phyloP scores from a whole-genome alignment of 2,329 filamentous ascomycete species.

The Pseudonectria foliicola region DNA sequence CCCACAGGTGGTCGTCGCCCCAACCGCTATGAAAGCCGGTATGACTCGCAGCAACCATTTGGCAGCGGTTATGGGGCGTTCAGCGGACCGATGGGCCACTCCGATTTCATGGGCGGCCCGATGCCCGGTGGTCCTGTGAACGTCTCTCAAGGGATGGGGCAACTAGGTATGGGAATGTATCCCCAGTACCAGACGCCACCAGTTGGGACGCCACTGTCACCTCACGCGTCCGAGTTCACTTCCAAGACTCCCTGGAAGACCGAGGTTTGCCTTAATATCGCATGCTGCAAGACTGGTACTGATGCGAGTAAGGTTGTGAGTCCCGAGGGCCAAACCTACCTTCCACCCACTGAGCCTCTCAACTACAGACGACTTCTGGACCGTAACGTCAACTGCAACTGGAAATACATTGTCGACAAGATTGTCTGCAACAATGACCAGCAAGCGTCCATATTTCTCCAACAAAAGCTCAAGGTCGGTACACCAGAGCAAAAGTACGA shows the following conservation, averaged over 20 bases:
- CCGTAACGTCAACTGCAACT: constrained; percentile 94
- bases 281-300: constrained; percentile 6
- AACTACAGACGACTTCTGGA: constrained; percentile 95
- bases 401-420: constrained; percentile 99
- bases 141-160: constrained; percentile 27
- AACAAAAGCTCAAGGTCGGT: constrained; percentile 97
- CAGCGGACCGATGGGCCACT: constrained; percentile 26
- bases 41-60: constrained; percentile 28
- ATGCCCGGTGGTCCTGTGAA: constrained; percentile 27
- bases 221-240: constrained; percentile 68
- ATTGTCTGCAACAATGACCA: constrained; percentile 99
- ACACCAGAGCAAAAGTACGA: constrained; percentile 94
- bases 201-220: constrained; percentile 60
- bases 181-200: constrained; percentile 48
- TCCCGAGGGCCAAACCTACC: constrained; percentile 64
- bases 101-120: constrained; percentile 30
- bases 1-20: constrained; percentile 36
- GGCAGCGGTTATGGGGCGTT: constrained; percentile 29
- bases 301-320: constrained; percentile 33
- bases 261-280: constrained; percentile 35
- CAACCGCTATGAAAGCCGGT: constrained; percentile 41
- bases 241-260: constrained; percentile 48
- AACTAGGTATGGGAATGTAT: constrained; percentile 37
- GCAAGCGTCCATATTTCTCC: constrained; percentile 96
- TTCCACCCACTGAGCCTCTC: constrained; percentile 81